Conservation (phyloP, 2,329 filamentous ascomycete genomes). For the Orbilia javanica region DNA sequence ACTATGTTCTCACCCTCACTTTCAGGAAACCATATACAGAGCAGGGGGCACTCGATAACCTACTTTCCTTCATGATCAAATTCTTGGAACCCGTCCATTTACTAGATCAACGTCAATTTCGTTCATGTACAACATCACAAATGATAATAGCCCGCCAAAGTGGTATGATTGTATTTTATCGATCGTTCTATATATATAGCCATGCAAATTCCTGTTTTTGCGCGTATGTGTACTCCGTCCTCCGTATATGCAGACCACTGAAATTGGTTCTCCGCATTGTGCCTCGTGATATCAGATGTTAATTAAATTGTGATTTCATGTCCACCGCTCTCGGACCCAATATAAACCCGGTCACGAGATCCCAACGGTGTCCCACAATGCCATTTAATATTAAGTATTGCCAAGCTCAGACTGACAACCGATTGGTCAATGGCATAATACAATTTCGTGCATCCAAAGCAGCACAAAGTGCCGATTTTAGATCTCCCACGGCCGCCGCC, state of each 20-base stretch:
- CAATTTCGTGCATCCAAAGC: neutral
- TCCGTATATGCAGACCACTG: neutral
- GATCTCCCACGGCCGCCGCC: conserved; percentile 13
- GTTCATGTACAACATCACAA: conserved; percentile 4
- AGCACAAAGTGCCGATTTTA: conserved; percentile 18
- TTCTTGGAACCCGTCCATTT: neutral
- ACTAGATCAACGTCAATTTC: neutral
- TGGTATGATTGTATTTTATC: conserved; percentile 12
- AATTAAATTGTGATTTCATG: conserved; percentile 8
- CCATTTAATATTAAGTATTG: neutral
- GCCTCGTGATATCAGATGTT: conserved; percentile 16
- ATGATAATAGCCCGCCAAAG: neutral
- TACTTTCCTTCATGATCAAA: neutral
- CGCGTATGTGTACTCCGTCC: too few relatives aligned
- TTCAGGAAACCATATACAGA: neutral
- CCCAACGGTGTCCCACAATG: neutral
- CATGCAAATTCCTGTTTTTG: neutral
- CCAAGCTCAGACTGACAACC: neutral
- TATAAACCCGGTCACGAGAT: neutral
- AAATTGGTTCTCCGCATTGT: conserved; percentile 1
- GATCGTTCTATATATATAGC: neutral
- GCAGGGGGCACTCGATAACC: neutral
- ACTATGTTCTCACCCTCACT: neutral
- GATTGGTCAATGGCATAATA: neutral
- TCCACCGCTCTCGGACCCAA: conserved; percentile 3